These are phyloP conservation scores for Diplotaxis tenuifolia DNA, from an alignment of 345 rosid genomes.

Conservation along the genomic window DNA sequence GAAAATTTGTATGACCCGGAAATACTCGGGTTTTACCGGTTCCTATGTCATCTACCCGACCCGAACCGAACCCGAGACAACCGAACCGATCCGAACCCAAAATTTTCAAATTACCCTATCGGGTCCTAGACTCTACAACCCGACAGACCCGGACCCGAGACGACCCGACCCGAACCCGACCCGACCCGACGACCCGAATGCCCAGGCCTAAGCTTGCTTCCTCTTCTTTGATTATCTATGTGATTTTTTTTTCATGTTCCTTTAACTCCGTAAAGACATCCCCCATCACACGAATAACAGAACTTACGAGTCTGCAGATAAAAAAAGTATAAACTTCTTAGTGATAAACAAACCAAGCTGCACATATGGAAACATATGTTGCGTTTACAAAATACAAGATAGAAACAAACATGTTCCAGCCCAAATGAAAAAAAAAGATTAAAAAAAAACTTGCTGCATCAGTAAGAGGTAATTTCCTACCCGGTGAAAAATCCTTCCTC, in stretches of 20 bases:
- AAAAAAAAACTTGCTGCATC: background rate
- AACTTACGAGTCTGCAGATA: background rate
- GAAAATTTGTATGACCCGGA: background rate
- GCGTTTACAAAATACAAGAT: background rate
- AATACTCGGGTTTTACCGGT: no score
- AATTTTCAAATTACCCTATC: no score
- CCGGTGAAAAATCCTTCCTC: conserved; percentile 77
- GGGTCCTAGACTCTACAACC: no score
- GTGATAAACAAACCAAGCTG: background rate
- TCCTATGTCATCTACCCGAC: background rate
- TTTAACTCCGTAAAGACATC: no score
- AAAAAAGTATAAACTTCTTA: background rate
- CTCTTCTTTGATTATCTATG: no score
- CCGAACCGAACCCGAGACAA: background rate
- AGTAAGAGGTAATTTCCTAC: conserved; percentile 32
- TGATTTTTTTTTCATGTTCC: no score
- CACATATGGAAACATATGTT: background rate
- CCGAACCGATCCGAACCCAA: no score
- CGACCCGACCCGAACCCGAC: background rate
- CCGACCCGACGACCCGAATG: background rate
- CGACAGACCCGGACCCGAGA: background rate
- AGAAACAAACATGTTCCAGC: background rate
- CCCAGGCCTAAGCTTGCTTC: background rate
- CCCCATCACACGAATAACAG: no score
- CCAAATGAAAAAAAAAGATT: background rate